Percentiles rank a stretch among this genome's conserved stretches.
phyloP scores from a whole-genome alignment of 2,329 filamentous ascomycete genomes.

The Talaromyces albobiverticillius region DNA sequence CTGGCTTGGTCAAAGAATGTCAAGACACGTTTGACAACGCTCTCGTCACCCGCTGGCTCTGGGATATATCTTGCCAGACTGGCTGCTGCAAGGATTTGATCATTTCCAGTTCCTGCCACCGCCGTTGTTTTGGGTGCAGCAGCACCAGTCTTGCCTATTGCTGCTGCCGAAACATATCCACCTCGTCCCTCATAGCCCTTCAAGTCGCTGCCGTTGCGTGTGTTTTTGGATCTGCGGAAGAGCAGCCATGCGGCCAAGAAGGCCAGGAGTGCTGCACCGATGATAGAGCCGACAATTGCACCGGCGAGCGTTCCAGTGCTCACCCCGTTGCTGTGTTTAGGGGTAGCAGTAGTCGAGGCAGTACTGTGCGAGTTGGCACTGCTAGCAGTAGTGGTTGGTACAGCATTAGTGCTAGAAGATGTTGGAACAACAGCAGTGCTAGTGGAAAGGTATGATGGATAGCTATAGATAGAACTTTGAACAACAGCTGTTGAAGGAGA shows the following conservation, averaged over 20 bases:
- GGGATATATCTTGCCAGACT: slow-evolving; percentile 20
- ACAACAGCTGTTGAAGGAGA: no score
- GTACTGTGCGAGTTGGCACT: not conserved
- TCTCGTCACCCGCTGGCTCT: slow-evolving; percentile 29
- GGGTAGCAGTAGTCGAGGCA: not conserved
- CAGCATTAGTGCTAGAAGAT: not conserved
- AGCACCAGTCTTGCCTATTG: not conserved
- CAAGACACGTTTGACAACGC: slow-evolving; percentile 23
- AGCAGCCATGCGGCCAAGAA: slow-evolving; percentile 21
- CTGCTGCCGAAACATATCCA: not conserved
- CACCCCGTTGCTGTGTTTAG: not conserved
- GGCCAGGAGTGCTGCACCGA: slow-evolving; percentile 21
- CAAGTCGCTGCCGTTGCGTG: not conserved
- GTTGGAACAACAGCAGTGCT: not conserved
- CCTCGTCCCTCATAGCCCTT: not conserved
- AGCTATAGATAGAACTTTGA: no score
- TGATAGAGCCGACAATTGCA: slow-evolving; percentile 24
- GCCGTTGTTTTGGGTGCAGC: no score
- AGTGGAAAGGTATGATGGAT: not conserved
- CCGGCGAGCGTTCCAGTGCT: slow-evolving; percentile 24
- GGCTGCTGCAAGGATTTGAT: not conserved
- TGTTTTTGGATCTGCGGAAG: slow-evolving; percentile 8
- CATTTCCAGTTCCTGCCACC: not conserved
- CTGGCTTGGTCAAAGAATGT: slow-evolving; percentile 32
- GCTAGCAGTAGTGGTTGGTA: not conserved